These are phyloP conservation scores for Yamadazyma dendronema DNA, from an alignment of 1,139 yeast genomes.

Conservation along the genomic window DNA sequence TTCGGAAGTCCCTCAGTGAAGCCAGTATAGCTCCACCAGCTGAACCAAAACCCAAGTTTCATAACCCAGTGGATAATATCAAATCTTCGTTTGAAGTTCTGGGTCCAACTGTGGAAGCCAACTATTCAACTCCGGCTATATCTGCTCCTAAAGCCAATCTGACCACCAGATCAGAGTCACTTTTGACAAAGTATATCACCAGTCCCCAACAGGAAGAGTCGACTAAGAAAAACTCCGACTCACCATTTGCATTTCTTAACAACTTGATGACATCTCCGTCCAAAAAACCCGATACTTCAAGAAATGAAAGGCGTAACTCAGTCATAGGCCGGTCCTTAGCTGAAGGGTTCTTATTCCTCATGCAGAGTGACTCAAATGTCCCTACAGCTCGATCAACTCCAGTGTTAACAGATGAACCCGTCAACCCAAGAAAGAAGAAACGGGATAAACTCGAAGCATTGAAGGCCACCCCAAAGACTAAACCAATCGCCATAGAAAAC, in stretches of 20 bases:
- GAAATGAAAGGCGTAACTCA: constrained; percentile 4
- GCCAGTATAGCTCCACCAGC: constrained; percentile 10
- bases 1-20: constrained; percentile 23
- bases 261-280: constrained; percentile 13
- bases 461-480: constrained; percentile 17
- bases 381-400: background rate
- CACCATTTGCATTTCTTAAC: constrained; percentile 12
- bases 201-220: constrained; percentile 1
- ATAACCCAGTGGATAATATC: constrained; percentile 38
- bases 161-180: constrained; percentile 11
- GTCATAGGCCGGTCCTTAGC: constrained; percentile 12
- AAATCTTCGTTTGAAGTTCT: constrained; percentile 20
- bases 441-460: constrained; percentile 20
- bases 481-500: constrained; percentile 20
- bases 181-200: constrained; percentile 21
- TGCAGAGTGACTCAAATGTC: constrained; percentile 12
- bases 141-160: background rate
- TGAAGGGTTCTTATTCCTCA: constrained; percentile 13
- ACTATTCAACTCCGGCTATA: constrained; percentile 16
- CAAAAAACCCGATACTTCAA: constrained; percentile 1
- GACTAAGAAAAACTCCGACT: constrained; percentile 3
- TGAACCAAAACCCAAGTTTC: constrained; percentile 22
- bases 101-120: constrained; percentile 31
- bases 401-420: background rate
- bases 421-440: constrained; percentile 6